Conservation (phyloP, 2,329 filamentous ascomycete species). For the Alternaria dauci region DNA sequence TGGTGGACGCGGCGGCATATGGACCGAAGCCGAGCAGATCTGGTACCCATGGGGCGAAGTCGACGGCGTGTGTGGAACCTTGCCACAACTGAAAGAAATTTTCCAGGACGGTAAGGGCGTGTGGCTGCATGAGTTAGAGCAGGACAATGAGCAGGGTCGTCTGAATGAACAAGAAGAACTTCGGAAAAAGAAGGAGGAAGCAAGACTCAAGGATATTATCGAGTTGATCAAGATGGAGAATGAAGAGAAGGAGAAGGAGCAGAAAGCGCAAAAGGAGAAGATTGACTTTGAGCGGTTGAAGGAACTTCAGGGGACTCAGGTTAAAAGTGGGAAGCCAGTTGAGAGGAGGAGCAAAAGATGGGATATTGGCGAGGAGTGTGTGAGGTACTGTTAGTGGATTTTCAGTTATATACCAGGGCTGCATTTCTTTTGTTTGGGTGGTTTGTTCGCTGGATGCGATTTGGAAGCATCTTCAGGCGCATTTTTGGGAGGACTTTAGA, state of each 20-base stretch:
- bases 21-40: constrained; percentile 57
- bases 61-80: constrained; percentile 44
- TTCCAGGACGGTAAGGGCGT: constrained; percentile 59
- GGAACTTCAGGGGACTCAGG: background rate
- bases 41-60: constrained; percentile 62
- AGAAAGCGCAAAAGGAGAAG: constrained; percentile 14
- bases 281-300: background rate
- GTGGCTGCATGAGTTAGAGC: constrained; percentile 46
- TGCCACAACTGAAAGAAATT: constrained; percentile 53
- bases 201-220: constrained; percentile 18
- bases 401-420: background rate
- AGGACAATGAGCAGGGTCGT: constrained; percentile 23
- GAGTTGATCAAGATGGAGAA: constrained; percentile 27
- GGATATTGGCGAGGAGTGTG: constrained; percentile 1
- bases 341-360: constrained; percentile 5
- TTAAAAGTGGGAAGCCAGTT: background rate
- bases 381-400: constrained; percentile 5
- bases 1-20: constrained; percentile 63
- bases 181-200: constrained; percentile 20
- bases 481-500: background rate
- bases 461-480: background rate
- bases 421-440: background rate
- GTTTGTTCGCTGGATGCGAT: background rate
- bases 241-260: constrained; percentile 21
- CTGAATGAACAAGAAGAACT: constrained; percentile 24